Evolutionary conservation across 768 basidiomycete species (phyloP).

Genomic region (Calocybe gangraenosa): DNA sequence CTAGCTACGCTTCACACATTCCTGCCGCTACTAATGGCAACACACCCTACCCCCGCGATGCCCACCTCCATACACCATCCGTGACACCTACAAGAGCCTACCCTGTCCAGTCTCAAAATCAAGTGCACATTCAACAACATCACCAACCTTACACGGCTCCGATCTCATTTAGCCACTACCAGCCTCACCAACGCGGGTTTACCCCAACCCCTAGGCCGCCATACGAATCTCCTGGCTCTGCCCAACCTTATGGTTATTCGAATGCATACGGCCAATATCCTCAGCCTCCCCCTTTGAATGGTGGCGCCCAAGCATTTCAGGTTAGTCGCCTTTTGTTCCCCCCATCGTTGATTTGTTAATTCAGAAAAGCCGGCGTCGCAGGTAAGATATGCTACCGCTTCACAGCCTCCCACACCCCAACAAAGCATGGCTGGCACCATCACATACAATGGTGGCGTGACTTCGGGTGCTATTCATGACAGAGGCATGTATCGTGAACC

Average conservation of each 20-base stretch:
- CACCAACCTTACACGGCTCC: constrained; percentile 17
- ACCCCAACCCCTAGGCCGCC: constrained; percentile 19
- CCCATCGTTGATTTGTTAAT: not conserved
- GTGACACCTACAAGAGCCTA: not conserved
- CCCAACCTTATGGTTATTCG: constrained; percentile 20
- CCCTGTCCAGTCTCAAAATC: constrained; percentile 4
- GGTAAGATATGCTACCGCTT: constrained; percentile 15
- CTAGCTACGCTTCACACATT: constrained; percentile 7
- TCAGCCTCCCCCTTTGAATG: constrained; percentile 14
- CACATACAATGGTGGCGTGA: constrained; percentile 15
- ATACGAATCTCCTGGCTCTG: constrained; percentile 17
- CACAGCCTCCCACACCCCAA: constrained; percentile 14
- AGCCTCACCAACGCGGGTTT: constrained; percentile 39
- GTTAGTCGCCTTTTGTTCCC: constrained; percentile 1
- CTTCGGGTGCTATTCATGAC: constrained; percentile 11
- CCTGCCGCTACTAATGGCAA: constrained; percentile 12
- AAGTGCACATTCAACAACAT: constrained; percentile 15
- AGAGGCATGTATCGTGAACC: not conserved
- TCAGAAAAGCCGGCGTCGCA: constrained; percentile 12
- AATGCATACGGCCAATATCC: constrained; percentile 12
- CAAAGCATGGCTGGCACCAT: not conserved
- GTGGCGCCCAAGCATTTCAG: constrained; percentile 13
- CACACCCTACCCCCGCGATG: constrained; percentile 8
- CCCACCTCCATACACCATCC: constrained; percentile 6
- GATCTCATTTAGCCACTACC: constrained; percentile 46